Evolutionary conservation across 2,329 filamentous ascomycete genomes (phyloP).

Genomic region (Metarhizium brunneum): DNA sequence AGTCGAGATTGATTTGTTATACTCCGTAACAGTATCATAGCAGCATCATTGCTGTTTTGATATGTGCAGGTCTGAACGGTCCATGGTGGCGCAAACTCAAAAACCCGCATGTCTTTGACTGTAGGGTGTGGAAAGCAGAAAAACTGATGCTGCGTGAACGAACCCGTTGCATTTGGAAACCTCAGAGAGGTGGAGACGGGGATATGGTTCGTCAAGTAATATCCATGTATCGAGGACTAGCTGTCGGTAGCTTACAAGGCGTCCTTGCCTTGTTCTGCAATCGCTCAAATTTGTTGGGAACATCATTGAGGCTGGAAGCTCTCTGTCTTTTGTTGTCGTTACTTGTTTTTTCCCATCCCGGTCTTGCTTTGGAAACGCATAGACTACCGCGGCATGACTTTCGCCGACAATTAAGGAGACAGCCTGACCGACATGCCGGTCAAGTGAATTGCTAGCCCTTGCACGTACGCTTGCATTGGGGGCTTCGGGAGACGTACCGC

Average conservation of each 20-base stretch:
- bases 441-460: background rate
- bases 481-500: constrained; percentile 6
- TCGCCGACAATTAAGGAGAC: background rate
- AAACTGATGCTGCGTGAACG: background rate
- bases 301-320: background rate
- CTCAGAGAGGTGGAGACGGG: background rate
- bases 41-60: background rate
- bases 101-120: background rate
- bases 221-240: background rate
- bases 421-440: background rate
- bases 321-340: background rate
- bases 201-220: background rate
- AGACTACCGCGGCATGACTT: background rate
- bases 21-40: background rate
- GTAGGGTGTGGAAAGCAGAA: background rate
- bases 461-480: background rate
- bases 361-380: background rate
- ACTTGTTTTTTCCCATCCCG: background rate
- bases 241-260: background rate
- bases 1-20: no score
- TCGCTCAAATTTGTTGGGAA: background rate
- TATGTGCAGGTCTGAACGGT: background rate
- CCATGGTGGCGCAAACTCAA: constrained; percentile 5
- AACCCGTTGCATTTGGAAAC: background rate
- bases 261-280: background rate